phyloP scores from a whole-genome alignment of 225 moss, liverwort and hornwort species.

The Takakia lepidozioides region DNA sequence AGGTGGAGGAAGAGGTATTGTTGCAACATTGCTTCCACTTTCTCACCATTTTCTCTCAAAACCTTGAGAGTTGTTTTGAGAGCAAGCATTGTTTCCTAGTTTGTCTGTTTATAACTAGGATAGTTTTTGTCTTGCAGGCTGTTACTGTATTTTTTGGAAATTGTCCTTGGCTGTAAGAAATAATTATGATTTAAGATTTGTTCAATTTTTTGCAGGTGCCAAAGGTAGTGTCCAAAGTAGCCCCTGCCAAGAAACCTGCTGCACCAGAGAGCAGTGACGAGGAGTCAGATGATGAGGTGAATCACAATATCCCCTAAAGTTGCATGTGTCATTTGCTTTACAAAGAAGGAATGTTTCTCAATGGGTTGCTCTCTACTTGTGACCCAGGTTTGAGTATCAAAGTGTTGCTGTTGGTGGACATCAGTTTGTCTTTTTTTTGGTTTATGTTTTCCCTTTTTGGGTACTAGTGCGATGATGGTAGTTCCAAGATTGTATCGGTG shows the following conservation, averaged over 20 bases:
- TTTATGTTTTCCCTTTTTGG: background rate
- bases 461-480: too few species aligned
- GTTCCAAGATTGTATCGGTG: background rate
- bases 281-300: conserved; percentile 9
- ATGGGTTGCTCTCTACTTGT: too few species aligned
- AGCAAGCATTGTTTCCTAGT: too few species aligned
- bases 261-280: conserved; percentile 1
- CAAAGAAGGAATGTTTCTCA: too few species aligned
- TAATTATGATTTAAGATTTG: background rate
- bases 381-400: too few species aligned
- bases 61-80: too few species aligned
- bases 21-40: background rate
- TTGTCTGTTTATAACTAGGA: background rate
- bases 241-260: background rate
- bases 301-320: too few species aligned
- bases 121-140: background rate
- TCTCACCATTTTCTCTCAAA: too few species aligned
- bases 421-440: background rate
- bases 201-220: conserved; percentile 13
- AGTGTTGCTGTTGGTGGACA: background rate
- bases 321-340: too few species aligned
- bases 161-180: too few species aligned
- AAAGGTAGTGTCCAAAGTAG: conserved; percentile 12
- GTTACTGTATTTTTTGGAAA: too few species aligned
- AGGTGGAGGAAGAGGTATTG: conserved; percentile 28